Base-by-base conservation (phyloP, 2,329 filamentous ascomycete species). In the Cercospora berteroae region DNA sequence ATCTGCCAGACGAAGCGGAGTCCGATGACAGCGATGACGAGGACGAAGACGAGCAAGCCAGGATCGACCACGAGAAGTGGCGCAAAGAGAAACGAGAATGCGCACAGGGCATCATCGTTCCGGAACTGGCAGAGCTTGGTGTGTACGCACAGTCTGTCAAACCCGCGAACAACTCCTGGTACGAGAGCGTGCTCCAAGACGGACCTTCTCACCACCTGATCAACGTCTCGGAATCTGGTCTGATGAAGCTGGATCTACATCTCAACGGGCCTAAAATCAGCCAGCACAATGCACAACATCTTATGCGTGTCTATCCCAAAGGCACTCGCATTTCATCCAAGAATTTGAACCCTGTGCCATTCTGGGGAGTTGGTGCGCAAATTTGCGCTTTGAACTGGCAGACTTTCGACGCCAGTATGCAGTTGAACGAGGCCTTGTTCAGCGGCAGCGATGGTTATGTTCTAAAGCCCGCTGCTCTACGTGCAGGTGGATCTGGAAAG, bases 321-420 rank as follows among this genome's bases (percentile, higher is more conserved):
- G 89, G 89, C 59, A 89, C 88, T 0, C 86, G 89, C 52, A 90
- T 91, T 75, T 86, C 86, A 0, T 90, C 88, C 2, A 83, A 82
- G 39, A 91, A 91, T 73, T 83, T 91, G 2, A 83, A 83, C 63
- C 88, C 87, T 0, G 83, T 88, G 0, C 83, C 84, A 0, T 90
- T 89, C 75, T 91, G 89, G 89, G 87, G 83, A 6, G 76, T 90
- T 4, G 89, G 89, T 1, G 88, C 88, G 2, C 89, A 91, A 72
- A 88, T 91, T 57, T 90, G 87, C 74, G 89, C 89, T 3, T 81
- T 91, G 62, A 91, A 91, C 78, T 89, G 88, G 86, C 89, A 91
- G 74, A 89, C 84, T 0, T 91, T 90, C 70, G 87, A 87, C 36
- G 84, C 85, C 6, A 84, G 84, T 73, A 88, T 89, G 80, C 89